Evolutionary conservation across 2,329 filamentous ascomycete species (phyloP).

Genomic region (Neurospora crassa): DNA sequence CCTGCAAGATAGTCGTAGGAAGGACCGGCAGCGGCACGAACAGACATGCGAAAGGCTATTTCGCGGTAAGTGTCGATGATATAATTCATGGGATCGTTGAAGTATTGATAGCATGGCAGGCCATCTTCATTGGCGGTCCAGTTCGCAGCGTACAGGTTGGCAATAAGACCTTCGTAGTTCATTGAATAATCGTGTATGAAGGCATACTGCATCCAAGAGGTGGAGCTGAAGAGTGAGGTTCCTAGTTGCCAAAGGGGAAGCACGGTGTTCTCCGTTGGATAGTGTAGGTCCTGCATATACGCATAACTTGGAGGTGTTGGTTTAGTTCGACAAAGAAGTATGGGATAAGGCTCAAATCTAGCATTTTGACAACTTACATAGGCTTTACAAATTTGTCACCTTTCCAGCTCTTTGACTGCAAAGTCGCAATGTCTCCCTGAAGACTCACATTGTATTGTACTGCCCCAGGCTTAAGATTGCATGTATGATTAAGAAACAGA

Average conservation of each 20-base stretch:
- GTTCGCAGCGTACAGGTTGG: neutral
- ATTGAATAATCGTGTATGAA: accelerated
- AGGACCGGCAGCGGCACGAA: neutral
- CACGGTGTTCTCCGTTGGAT: too few species aligned
- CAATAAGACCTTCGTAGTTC: neutral
- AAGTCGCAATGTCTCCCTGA: neutral
- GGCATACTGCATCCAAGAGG: neutral
- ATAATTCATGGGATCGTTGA: neutral
- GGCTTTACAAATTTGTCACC: neutral
- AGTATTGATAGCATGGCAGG: neutral
- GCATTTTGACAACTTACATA: neutral
- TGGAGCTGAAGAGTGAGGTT: neutral
- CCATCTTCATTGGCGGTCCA: neutral
- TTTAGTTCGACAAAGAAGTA: too few species aligned
- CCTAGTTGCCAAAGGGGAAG: neutral
- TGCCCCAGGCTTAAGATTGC: neutral
- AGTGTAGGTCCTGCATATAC: too few species aligned
- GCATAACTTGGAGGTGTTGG: too few species aligned
- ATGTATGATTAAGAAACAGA: neutral
- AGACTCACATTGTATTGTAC: neutral
- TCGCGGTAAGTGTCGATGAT: neutral
- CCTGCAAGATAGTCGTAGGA: accelerated
- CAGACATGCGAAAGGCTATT: neutral
- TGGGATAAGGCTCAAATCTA: neutral
- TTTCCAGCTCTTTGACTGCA: neutral